These are phyloP conservation scores for Termitomyces sp. DNA, from an alignment of 768 basidiomycete species.

Conservation along the genomic window DNA sequence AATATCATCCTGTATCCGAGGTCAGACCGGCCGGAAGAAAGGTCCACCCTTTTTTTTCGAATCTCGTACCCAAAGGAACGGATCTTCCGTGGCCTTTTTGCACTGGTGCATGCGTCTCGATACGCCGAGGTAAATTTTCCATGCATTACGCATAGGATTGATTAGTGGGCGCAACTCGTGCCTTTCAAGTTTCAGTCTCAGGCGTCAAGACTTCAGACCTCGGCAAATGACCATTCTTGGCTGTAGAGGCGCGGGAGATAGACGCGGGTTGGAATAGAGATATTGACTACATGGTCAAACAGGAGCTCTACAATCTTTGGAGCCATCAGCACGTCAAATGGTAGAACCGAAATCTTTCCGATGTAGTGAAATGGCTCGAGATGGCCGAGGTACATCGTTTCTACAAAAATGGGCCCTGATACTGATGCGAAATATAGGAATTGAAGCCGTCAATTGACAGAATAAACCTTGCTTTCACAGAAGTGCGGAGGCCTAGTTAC, in stretches of 20 bases:
- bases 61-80: too few species aligned
- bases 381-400: not conserved
- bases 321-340: not conserved
- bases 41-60: not conserved
- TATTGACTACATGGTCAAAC: not conserved
- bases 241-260: not conserved
- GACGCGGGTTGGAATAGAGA: not conserved
- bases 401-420: not conserved
- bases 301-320: not conserved
- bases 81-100: not conserved
- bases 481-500: too few species aligned
- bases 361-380: not conserved
- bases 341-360: slow-evolving; percentile 7
- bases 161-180: not conserved
- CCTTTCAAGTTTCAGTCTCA: not conserved
- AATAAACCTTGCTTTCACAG: too few species aligned
- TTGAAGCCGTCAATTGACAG: too few species aligned
- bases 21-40: slow-evolving; percentile 6
- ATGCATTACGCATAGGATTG: too few species aligned
- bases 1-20: slow-evolving; percentile 6
- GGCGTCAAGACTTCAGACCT: too few species aligned
- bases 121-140: too few species aligned
- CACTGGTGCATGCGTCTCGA: too few species aligned
- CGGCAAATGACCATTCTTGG: not conserved
- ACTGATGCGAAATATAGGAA: too few species aligned